A percentile compares a stretch with the other conserved stretches of the same genome.
phyloP scores from a whole-genome alignment of 2,329 filamentous ascomycete species.

The Penicillium sp. region DNA sequence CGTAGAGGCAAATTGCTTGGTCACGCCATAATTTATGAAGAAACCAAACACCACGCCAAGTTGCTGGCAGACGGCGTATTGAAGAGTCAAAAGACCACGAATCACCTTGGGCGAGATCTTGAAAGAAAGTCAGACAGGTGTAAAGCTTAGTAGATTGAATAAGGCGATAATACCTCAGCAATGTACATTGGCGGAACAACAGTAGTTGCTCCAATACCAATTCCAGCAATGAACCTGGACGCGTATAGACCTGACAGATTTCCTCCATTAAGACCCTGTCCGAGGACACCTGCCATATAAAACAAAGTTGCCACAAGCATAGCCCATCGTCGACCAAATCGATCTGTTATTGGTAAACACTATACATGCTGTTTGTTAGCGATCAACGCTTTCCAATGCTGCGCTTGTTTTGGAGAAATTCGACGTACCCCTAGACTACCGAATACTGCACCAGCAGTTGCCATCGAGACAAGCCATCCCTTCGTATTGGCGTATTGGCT shows the following conservation, averaged over 20 bases:
- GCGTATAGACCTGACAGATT: conserved; percentile 21
- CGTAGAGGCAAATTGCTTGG: conserved; percentile 14
- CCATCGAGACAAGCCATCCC: conserved; percentile 25
- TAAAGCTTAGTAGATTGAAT: background rate
- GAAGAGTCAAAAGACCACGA: conserved; percentile 21
- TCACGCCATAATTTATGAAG: conserved; percentile 28
- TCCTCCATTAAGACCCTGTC: conserved; percentile 20
- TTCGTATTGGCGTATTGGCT: conserved; percentile 25
- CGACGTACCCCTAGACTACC: conserved; percentile 22
- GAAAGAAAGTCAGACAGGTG: background rate
- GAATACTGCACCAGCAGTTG: conserved; percentile 24
- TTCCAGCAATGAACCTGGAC: conserved; percentile 19
- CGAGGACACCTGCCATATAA: conserved; percentile 23
- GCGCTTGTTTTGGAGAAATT: background rate
- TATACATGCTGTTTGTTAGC: background rate
- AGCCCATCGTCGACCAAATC: conserved; percentile 22
- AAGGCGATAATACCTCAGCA: conserved; percentile 10
- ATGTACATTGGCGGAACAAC: conserved; percentile 22
- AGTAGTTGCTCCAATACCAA: conserved; percentile 21
- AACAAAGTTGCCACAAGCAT: conserved; percentile 17
- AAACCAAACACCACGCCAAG: conserved; percentile 26
- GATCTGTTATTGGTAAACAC: conserved; percentile 21
- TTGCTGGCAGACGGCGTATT: conserved; percentile 25
- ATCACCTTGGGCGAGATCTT: conserved; percentile 24
- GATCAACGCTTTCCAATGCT: background rate